Percentiles rank a stretch among this genome's conserved stretches.
phyloP scores from a whole-genome alignment of 495 filamentous ascomycete species.

The Lentithecium fluviatile region DNA sequence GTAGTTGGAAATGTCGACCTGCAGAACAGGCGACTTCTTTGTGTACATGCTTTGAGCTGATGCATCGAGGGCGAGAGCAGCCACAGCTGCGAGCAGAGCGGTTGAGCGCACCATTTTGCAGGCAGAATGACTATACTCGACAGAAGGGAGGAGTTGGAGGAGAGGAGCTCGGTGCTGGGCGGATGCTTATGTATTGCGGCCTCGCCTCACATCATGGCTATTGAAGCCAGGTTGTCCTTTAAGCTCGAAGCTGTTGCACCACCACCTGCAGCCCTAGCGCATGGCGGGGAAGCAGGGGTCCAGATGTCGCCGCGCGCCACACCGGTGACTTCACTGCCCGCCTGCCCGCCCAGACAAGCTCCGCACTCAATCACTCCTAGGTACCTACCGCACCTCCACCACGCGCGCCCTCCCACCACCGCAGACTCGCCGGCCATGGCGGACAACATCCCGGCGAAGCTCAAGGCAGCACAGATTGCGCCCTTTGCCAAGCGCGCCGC shows the following conservation, averaged over 20 bases:
- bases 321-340: not conserved
- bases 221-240: slow-evolving; percentile 27
- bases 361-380: not conserved
- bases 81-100: slow-evolving; percentile 46
- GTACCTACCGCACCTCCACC: not conserved
- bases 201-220: slow-evolving; percentile 25
- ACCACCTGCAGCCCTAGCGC: slow-evolving; percentile 2
- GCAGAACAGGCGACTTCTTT: slow-evolving; percentile 83
- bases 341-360: not conserved
- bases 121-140: slow-evolving; percentile 1
- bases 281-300: slow-evolving; percentile 13
- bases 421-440: slow-evolving; percentile 55
- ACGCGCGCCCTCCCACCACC: not conserved
- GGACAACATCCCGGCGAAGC: slow-evolving; percentile 65
- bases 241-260: slow-evolving; percentile 6
- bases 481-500: slow-evolving; percentile 76
- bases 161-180: not conserved
- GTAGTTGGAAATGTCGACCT: slow-evolving; percentile 81
- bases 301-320: not conserved
- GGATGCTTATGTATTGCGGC: slow-evolving; percentile 15
- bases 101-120: slow-evolving; percentile 41
- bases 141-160: slow-evolving; percentile 3
- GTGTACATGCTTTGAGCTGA: slow-evolving; percentile 74
- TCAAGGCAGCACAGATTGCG: slow-evolving; percentile 74
- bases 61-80: slow-evolving; percentile 56